phyloP scores from a whole-genome alignment of 495 filamentous ascomycete genomes.

The Penicillium subrubescens region DNA sequence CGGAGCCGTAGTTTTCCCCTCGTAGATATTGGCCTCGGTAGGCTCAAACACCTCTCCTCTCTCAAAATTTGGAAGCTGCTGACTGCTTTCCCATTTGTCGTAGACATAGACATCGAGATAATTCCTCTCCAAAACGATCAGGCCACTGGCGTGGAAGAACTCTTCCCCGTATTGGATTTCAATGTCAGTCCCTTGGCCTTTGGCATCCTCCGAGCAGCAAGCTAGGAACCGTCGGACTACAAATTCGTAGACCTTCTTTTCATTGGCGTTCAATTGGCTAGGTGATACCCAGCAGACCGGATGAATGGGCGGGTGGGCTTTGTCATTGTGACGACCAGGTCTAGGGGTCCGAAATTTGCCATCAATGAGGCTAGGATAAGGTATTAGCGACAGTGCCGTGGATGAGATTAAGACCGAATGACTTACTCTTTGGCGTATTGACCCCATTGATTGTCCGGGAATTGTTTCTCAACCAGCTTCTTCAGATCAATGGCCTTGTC shows the following conservation, averaged over 20 bases:
- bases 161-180: conserved; percentile 85
- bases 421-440: conserved; percentile 69
- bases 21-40: conserved; percentile 82
- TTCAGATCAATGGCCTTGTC: conserved; percentile 86
- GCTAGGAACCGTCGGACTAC: conserved; percentile 92
- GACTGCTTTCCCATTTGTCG: conserved; percentile 90
- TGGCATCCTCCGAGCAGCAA: conserved; percentile 93
- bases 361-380: conserved; percentile 58
- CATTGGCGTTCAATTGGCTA: conserved; percentile 59
- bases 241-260: conserved; percentile 87
- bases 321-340: conserved; percentile 85
- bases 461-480: conserved; percentile 81
- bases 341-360: conserved; percentile 82
- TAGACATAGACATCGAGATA: conserved; percentile 96
- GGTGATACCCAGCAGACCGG: conserved; percentile 78
- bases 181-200: conserved; percentile 80
- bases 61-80: conserved; percentile 75
- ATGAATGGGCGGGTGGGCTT: conserved; percentile 96
- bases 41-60: conserved; percentile 82
- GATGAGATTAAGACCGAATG: not conserved
- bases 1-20: conserved; percentile 83
- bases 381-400: conserved; percentile 11
- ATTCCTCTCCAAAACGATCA: conserved; percentile 86
- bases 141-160: conserved; percentile 73
- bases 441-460: conserved; percentile 74